phyloP scores from a whole-genome alignment of 1,284 basidiomycete genomes.

The Cystobasidium pallidum region DNA sequence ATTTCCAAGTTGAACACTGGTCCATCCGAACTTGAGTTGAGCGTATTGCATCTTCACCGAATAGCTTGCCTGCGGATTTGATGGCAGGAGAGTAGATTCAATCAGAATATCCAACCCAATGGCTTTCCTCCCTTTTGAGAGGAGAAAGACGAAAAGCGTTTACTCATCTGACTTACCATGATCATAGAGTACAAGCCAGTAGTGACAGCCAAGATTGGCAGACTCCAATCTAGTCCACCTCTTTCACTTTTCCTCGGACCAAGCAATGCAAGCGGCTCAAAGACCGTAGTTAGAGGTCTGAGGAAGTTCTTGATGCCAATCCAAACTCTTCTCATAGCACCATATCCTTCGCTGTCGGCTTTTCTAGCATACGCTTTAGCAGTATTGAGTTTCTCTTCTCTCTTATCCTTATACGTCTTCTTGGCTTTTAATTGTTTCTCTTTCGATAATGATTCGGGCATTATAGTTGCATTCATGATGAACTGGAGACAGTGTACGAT shows the following conservation, averaged over 20 bases:
- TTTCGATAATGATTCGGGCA: conserved; percentile 38
- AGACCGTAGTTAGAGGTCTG: conserved; percentile 17
- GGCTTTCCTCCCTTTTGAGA: too few species aligned
- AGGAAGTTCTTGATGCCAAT: conserved; percentile 7
- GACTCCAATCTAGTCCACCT: conserved; percentile 33
- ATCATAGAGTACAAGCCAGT: conserved; percentile 39
- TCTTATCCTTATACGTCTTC: not conserved
- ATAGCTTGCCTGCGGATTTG: conserved; percentile 36
- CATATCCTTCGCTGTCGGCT: conserved; percentile 12
- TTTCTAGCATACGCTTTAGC: not conserved
- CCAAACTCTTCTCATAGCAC: not conserved
- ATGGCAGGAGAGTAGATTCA: not conserved
- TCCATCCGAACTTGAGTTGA: conserved; percentile 42
- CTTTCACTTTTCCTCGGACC: conserved; percentile 14
- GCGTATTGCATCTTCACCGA: conserved; percentile 44
- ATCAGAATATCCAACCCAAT: too few species aligned
- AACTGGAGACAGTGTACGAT: conserved; percentile 27
- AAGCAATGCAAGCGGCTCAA: conserved; percentile 38
- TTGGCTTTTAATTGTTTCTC: conserved; percentile 29
- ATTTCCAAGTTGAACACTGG: conserved; percentile 37
- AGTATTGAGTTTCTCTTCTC: conserved; percentile 4
- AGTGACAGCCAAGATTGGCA: conserved; percentile 36
- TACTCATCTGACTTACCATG: conserved; percentile 24
- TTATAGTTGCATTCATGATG: conserved; percentile 11
- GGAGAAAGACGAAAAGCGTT: too few species aligned